A percentile compares a stretch with the other conserved stretches of the same genome.
phyloP scores from a whole-genome alignment of 352 stramenopile species.

The Pythium plurisporium region DNA sequence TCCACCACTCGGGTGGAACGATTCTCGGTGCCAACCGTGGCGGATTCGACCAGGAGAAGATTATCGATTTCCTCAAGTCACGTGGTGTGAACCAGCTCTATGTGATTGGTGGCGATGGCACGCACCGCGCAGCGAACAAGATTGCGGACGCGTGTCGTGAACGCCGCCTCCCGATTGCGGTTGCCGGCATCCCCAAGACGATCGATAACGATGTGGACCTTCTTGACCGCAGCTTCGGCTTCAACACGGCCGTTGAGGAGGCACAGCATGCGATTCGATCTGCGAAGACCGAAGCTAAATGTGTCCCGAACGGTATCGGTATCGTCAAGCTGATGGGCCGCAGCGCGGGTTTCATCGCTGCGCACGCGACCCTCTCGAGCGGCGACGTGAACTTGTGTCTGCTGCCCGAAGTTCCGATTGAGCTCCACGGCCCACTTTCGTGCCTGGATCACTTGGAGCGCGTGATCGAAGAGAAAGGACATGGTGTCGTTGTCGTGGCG shows the following conservation, averaged over 20 bases:
- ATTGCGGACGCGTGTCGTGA: slow-evolving; percentile 73
- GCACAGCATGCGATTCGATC: slow-evolving; percentile 91
- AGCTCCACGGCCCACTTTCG: slow-evolving; percentile 89
- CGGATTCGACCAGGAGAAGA: slow-evolving; percentile 97
- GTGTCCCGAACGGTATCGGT: slow-evolving; percentile 97
- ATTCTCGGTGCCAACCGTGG: slow-evolving; percentile 93
- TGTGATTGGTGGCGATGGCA: slow-evolving; percentile 98
- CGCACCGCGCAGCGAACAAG: slow-evolving; percentile 94
- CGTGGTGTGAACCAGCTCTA: slow-evolving; percentile 93
- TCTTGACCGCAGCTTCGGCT: slow-evolving; percentile 98
- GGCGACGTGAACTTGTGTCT: slow-evolving; percentile 98
- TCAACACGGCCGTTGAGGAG: slow-evolving; percentile 96
- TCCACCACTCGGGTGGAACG: slow-evolving; percentile 91
- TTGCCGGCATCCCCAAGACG: slow-evolving; percentile 98
- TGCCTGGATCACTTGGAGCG: slow-evolving; percentile 90
- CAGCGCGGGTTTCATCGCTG: slow-evolving; percentile 96
- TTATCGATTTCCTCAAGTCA: slow-evolving; percentile 90
- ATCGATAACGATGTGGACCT: slow-evolving; percentile 99
- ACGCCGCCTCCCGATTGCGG: slow-evolving; percentile 87
- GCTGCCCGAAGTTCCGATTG: slow-evolving; percentile 96
- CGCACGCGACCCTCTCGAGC: slow-evolving; percentile 94
- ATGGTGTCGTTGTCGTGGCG: slow-evolving; percentile 97
- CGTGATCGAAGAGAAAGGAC: slow-evolving; percentile 93
- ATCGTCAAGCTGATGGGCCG: slow-evolving; percentile 99
- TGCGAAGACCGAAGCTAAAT: slow-evolving; percentile 91